Conservation (phyloP, 2,329 filamentous ascomycete genomes). For the Didymella exigua region DNA sequence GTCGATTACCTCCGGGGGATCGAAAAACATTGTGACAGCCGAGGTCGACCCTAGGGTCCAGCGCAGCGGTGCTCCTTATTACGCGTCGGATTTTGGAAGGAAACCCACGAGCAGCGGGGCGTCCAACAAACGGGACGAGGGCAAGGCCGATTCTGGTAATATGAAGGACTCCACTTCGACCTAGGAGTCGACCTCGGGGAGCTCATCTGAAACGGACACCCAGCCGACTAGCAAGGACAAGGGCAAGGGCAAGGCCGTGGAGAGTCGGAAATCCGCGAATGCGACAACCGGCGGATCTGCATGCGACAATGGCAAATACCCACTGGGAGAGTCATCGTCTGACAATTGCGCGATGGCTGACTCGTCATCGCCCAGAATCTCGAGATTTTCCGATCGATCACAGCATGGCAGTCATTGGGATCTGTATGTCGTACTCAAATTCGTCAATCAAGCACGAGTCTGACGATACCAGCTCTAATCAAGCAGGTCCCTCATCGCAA, state of each 20-base stretch:
- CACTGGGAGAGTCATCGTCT: too few species aligned
- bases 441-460: background rate
- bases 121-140: background rate
- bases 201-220: too few species aligned
- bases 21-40: background rate
- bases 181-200: too few species aligned
- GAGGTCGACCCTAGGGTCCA: background rate
- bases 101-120: background rate
- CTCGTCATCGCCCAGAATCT: background rate
- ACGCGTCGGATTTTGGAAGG: background rate
- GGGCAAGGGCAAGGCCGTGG: too few species aligned
- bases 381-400: background rate
- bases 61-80: background rate
- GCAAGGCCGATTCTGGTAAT: background rate
- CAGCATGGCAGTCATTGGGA: background rate
- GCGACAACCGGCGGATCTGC: background rate
- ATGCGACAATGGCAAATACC: background rate
- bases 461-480: background rate
- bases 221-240: too few species aligned
- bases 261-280: too few species aligned
- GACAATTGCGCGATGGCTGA: background rate
- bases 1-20: background rate
- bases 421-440: background rate
- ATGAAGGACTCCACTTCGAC: too few species aligned
- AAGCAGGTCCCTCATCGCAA: background rate